Conservation (phyloP, 2,329 filamentous ascomycete genomes). For the Pseudocercospora fijiensis region DNA sequence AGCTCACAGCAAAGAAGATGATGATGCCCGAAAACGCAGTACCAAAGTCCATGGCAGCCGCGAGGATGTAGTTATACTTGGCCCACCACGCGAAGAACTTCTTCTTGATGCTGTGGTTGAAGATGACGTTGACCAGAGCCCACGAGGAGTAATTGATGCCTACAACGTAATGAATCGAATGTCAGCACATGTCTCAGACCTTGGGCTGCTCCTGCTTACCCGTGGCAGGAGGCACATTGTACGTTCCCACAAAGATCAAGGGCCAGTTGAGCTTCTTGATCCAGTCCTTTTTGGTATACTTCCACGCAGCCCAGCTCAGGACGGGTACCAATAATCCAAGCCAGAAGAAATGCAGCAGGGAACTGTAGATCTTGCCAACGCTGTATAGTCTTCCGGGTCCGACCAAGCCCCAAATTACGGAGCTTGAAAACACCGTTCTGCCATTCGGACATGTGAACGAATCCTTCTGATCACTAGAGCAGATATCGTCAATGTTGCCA, state of each 20-base stretch:
- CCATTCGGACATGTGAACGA: constrained; percentile 52
- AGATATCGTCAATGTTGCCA: constrained; percentile 41
- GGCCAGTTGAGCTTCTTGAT: constrained; percentile 47
- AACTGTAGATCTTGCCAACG: constrained; percentile 49
- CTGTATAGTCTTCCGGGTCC: constrained; percentile 53
- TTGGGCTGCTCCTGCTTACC: constrained; percentile 36
- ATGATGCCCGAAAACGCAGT: constrained; percentile 42
- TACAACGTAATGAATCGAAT: neutral
- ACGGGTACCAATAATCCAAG: constrained; percentile 48
- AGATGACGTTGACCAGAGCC: constrained; percentile 50
- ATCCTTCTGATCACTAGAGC: constrained; percentile 45
- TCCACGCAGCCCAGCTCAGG: constrained; percentile 46
- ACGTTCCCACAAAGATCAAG: constrained; percentile 67
- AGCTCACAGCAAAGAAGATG: constrained; percentile 42
- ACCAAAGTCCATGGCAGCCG: constrained; percentile 40
- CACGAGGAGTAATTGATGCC: constrained; percentile 84
- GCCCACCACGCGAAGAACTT: constrained; percentile 54
- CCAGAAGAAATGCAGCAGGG: constrained; percentile 54
- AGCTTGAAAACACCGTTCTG: constrained; percentile 46
- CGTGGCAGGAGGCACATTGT: constrained; percentile 67
- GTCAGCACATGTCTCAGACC: neutral
- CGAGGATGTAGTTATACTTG: constrained; percentile 42
- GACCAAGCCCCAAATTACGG: constrained; percentile 46
- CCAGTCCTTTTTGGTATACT: constrained; percentile 36
- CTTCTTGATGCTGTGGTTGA: constrained; percentile 46